Conservation (phyloP, 2,329 filamentous ascomycete species). For the Davidsoniella australis region DNA sequence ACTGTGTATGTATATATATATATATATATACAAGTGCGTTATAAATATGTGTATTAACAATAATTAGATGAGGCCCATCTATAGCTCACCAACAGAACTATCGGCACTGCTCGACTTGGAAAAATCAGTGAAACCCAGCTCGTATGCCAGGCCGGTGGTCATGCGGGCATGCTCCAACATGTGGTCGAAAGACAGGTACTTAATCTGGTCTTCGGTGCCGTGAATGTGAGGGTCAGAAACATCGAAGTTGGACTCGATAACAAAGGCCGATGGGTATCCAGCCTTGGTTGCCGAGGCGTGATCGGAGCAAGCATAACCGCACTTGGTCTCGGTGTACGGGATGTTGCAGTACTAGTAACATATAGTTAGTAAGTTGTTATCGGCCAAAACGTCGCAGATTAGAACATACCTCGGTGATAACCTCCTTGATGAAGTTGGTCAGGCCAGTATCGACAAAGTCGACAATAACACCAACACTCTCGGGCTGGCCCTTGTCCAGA, state of each 20-base stretch:
- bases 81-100: conserved; percentile 17
- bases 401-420: conserved; percentile 47
- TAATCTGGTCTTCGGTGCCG: conserved; percentile 52
- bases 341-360: conserved; percentile 60
- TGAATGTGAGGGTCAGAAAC: conserved; percentile 55
- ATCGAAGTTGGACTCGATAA: conserved; percentile 44
- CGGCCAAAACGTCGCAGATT: not conserved
- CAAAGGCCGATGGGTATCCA: conserved; percentile 48
- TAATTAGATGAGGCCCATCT: not conserved
- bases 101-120: conserved; percentile 19
- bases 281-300: conserved; percentile 51
- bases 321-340: conserved; percentile 73
- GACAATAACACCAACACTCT: conserved; percentile 81
- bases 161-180: conserved; percentile 45
- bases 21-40: too few relatives aligned
- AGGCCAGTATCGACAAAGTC: conserved; percentile 74
- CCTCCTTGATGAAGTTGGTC: conserved; percentile 78
- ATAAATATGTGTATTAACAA: not conserved
- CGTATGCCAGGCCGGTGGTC: conserved; percentile 30
- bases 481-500: conserved; percentile 61
- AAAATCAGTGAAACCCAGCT: conserved; percentile 49
- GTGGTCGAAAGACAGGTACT: conserved; percentile 49
- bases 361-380: not conserved
- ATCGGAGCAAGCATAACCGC: conserved; percentile 69
- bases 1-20: too few relatives aligned